Percentiles rank a stretch among this genome's conserved stretches.
These are phyloP conservation scores for Drosera capensis DNA, from an alignment of 148 eudicot species.

Conservation along the genomic window DNA sequence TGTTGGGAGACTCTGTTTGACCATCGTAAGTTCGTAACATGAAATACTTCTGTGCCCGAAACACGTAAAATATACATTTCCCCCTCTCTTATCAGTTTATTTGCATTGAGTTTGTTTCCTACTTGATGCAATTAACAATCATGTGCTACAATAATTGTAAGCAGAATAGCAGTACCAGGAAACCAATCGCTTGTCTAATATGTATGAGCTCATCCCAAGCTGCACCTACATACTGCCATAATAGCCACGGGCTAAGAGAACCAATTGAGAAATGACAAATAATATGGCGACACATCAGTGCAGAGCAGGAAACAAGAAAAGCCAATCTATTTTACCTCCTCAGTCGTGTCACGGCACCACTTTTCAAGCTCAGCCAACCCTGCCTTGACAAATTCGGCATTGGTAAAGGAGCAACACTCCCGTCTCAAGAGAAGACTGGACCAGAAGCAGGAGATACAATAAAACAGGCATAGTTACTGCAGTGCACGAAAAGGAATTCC, in stretches of 20 bases:
- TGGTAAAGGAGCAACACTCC: constrained; percentile 61
- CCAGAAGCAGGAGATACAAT: constrained; percentile 11
- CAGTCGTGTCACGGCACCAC: constrained; percentile 52
- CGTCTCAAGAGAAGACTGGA: constrained; percentile 45
- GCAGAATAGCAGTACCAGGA: constrained; percentile 41
- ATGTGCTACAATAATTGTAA: neutral
- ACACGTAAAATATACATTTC: too few species aligned
- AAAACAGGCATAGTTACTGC: constrained; percentile 2
- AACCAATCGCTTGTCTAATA: constrained; percentile 82
- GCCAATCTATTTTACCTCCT: constrained; percentile 36
- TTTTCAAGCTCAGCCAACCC: constrained; percentile 44
- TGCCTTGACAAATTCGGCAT: constrained; percentile 44
- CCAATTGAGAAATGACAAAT: neutral
- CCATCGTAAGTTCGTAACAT: too few species aligned
- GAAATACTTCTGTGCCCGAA: too few species aligned
- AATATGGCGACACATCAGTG: neutral
- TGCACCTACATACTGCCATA: constrained; percentile 59
- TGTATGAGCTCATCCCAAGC: constrained; percentile 94
- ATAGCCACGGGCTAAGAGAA: constrained; percentile 11
- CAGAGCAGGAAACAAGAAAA: neutral
- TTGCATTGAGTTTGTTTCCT: too few species aligned
- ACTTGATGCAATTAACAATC: neutral
- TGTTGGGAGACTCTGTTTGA: too few species aligned
- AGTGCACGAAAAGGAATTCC: constrained; percentile 2
- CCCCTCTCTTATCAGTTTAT: too few species aligned